Evolutionary conservation across 768 basidiomycete genomes (phyloP).

Genomic region (Piloderma croceum): DNA sequence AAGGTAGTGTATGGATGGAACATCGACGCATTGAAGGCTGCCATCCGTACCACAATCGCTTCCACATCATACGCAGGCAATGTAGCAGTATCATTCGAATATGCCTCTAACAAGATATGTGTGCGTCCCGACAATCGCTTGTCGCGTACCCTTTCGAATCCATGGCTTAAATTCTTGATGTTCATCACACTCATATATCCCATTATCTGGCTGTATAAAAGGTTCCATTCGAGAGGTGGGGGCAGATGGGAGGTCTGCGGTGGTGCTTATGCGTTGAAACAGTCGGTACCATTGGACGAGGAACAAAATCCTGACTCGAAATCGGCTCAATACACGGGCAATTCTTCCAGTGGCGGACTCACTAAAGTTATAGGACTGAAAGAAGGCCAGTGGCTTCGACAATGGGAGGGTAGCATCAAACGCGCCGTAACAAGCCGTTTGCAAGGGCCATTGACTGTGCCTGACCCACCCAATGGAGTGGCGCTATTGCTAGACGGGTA

Average conservation of each 20-base stretch:
- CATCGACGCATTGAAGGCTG: conserved; percentile 33
- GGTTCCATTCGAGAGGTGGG: conserved; percentile 61
- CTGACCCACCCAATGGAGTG: conserved; percentile 10
- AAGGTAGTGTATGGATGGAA: conserved; percentile 60
- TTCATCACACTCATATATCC: conserved; percentile 71
- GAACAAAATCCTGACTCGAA: conserved; percentile 10
- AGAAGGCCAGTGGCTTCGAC: conserved; percentile 76
- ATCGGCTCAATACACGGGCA: background rate
- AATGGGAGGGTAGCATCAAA: conserved; percentile 67
- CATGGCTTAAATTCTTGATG: conserved; percentile 65
- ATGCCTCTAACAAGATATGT: conserved; percentile 43
- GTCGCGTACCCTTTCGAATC: conserved; percentile 62
- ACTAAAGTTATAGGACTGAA: conserved; percentile 49
- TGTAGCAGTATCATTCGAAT: conserved; percentile 43
- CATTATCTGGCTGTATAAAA: conserved; percentile 75
- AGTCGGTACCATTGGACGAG: conserved; percentile 30
- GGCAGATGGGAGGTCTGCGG: conserved; percentile 75
- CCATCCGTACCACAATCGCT: conserved; percentile 31
- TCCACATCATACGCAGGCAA: conserved; percentile 36
- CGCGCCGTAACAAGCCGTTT: conserved; percentile 48
- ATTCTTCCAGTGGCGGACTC: conserved; percentile 13
- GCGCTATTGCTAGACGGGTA: conserved; percentile 28
- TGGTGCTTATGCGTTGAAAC: conserved; percentile 68
- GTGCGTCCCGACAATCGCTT: conserved; percentile 64
- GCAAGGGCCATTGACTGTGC: conserved; percentile 34